phyloP scores from a whole-genome alignment of 164 flowering plant species.

The Warburgia ugandensis region DNA sequence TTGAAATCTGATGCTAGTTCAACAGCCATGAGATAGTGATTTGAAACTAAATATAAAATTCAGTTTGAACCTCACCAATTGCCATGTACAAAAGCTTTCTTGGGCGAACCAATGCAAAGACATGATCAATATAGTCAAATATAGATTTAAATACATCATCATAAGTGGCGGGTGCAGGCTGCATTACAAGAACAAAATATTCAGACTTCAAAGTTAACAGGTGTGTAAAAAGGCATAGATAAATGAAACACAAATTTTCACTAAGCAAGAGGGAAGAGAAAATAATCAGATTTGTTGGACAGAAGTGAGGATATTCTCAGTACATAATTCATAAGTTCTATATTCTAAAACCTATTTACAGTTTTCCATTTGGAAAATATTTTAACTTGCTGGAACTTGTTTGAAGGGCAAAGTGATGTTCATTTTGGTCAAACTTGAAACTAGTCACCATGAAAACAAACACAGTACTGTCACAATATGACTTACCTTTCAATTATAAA shows the following conservation, averaged over 20 bases:
- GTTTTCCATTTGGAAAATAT: neutral
- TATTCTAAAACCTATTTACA: neutral
- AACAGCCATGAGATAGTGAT: neutral
- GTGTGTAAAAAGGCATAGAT: neutral
- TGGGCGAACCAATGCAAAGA: constrained; percentile 83
- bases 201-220: neutral
- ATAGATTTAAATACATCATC: constrained; percentile 78
- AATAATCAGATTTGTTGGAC: too few relatives aligned
- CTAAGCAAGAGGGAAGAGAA: neutral
- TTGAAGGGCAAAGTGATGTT: too few relatives aligned
- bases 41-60: neutral
- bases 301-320: too few relatives aligned
- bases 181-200: constrained; percentile 21
- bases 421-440: too few relatives aligned
- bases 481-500: too few relatives aligned
- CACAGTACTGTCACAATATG: too few relatives aligned
- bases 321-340: too few relatives aligned
- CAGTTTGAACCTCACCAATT: constrained; percentile 51
- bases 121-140: constrained; percentile 90
- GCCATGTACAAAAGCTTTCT: constrained; percentile 94
- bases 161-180: constrained; percentile 85
- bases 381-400: too few relatives aligned
- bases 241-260: neutral
- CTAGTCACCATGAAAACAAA: too few relatives aligned
- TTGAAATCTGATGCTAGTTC: neutral